A percentile compares a stretch with the other conserved stretches of the same genome.
These are phyloP conservation scores for Thelonectria olida DNA, from an alignment of 2,329 filamentous ascomycete species.

Conservation along the genomic window DNA sequence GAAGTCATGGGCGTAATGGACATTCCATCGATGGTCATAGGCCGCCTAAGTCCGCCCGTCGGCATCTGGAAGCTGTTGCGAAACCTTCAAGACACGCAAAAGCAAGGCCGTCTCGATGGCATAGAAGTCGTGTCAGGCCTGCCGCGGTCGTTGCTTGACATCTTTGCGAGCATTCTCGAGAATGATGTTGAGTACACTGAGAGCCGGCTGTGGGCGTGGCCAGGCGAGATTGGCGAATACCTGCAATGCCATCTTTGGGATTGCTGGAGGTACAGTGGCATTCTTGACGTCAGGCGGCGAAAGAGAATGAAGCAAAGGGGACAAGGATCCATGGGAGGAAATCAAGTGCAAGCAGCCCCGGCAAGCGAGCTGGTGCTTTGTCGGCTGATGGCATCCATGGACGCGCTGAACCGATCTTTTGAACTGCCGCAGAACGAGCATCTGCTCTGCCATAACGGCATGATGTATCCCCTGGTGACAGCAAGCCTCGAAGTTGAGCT, in stretches of 20 bases:
- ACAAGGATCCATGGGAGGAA: neutral
- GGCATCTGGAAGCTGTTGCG: conserved; percentile 37
- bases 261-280: conserved; percentile 33
- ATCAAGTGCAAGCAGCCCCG: neutral
- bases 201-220: conserved; percentile 30
- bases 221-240: conserved; percentile 34
- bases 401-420: conserved; percentile 32
- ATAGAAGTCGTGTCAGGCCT: conserved; percentile 34
- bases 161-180: conserved; percentile 27
- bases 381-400: conserved; percentile 34
- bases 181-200: conserved; percentile 35
- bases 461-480: conserved; percentile 29
- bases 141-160: conserved; percentile 32
- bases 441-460: conserved; percentile 30
- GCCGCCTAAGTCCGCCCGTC: conserved; percentile 22
- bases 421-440: conserved; percentile 32
- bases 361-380: conserved; percentile 30
- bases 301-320: conserved; percentile 20
- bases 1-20: conserved; percentile 39
- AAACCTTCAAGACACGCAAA: conserved; percentile 23
- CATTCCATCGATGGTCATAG: conserved; percentile 29
- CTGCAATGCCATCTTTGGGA: conserved; percentile 35
- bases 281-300: conserved; percentile 34
- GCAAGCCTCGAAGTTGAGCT: conserved; percentile 33
- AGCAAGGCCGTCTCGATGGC: conserved; percentile 13